Base-by-base conservation (phyloP, 2,329 filamentous ascomycete genomes). In the Juglanconis sp. region DNA sequence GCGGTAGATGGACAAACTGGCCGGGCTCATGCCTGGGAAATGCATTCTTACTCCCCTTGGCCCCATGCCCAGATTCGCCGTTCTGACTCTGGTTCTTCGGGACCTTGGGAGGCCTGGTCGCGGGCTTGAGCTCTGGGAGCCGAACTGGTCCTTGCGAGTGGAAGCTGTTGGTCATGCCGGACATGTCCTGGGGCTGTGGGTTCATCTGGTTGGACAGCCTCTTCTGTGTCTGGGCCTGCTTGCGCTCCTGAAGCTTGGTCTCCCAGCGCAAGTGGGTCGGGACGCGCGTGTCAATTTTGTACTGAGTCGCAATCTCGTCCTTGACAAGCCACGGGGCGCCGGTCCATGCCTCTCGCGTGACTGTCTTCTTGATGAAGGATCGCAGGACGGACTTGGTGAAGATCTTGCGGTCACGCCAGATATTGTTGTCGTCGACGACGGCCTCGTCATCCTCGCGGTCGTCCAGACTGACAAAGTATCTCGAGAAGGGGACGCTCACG, bases 261-360 rank as follows among this genome's bases (percentile, higher is more conserved):
- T 94, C 92, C 71, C 96, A 88, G 56, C 88, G 88, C 15, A 96
- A 80, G 69, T 96, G 89, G 55, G 87, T 83, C 6, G 95, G 95
- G 11, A 98, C 86, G 56, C 91, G 87, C n/a, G 87, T 92, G 63
- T 92, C 88, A 64, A 99, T 95, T 64, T 91, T 88, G 73, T 95
- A 96, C 64, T 88, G 83, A 50, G 86, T 85, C 1, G 95, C 95
- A 61, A 96, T 87, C 57, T 92, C 87, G 40, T 89, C 84, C 76
- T 96, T 97, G 17, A 98, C 94, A 58, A 96, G 79, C 95, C 95
- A 99, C 0, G 95, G 94, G 0, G 95, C 95, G n/a, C 94, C 94
- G 63, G 87, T 94, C 92, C 93, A 98, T 4, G 92, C 86, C 70
- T 98, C 95, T 63, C 94, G 82, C 2, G 88, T 89, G n/a, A 97